Evolutionary conservation across 2,329 filamentous ascomycete species (phyloP), one percentile per base, ranked within the genome.

Genomic region (Penicillium psychrosexuale): DNA sequence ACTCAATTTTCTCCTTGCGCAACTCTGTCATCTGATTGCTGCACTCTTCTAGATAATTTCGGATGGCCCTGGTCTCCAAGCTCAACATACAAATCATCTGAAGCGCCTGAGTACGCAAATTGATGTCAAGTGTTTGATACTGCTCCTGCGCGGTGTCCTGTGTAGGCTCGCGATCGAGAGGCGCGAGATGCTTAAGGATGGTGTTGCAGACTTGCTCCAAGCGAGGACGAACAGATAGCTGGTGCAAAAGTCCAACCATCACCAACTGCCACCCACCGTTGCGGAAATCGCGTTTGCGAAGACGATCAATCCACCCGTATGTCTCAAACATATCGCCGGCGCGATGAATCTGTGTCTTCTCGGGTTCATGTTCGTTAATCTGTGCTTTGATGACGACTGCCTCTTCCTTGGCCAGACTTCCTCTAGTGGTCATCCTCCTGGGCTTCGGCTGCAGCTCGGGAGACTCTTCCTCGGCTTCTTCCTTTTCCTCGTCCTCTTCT

Each of bases 1-100:
- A 88, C 61, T 96, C 90, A 58, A 97, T 96, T 77, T 96, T 97
- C 70, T 95, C 89, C 73, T 99, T 99, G 47, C 94, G 87, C 68
- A 95, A 91, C 51, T 86, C 85, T 1, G 94, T 99, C 92, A 97
- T 97, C 51, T 91, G 89, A 68, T 93, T 90, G 61, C 89, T 91
- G 75, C 92, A 96, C 59, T 93, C 88, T 63, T 96, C 91, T 80
- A 99, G 88, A 69, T 95, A 96, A 15, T 85, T 87, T 50, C 93
- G 87, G 62, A 97, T 84, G 2, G 89, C 86, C 69, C 91, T 92
- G 0, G 94, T 97, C 66, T 91, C 88, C 53, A 92, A 82, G 2
- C 90, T 92, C 57, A 97, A 79, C 78, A 93, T 86, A 70, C 90
- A 91, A 53, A 97, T 84, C 34, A 95, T 88, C 69, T 97, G 89